Conservation (phyloP, 192 early-diverging fungal genomes). For the Umbelopsis ramanniana region DNA sequence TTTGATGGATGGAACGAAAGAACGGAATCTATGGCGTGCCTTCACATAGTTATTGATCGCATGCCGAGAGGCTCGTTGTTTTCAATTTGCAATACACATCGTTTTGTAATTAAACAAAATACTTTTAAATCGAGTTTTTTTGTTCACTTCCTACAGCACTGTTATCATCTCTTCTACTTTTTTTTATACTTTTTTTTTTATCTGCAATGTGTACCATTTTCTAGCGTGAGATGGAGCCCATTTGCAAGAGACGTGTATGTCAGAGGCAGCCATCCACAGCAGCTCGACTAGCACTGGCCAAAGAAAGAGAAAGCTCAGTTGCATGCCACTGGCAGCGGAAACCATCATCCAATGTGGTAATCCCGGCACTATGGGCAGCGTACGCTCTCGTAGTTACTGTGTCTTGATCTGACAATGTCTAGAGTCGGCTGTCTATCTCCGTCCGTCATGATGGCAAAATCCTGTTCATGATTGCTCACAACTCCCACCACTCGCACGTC, state of each 20-base stretch:
- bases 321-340: too few relatives aligned
- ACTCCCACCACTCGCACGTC: too few relatives aligned
- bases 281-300: too few relatives aligned
- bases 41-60: slow-evolving; percentile 12
- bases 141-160: slow-evolving; percentile 11
- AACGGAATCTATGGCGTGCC: slow-evolving; percentile 17
- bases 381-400: too few relatives aligned
- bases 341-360: too few relatives aligned
- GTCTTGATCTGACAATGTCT: too few relatives aligned
- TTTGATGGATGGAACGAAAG: slow-evolving; percentile 10
- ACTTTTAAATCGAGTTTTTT: slow-evolving; percentile 8
- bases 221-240: slow-evolving; percentile 13
- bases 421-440: too few relatives aligned
- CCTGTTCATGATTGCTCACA: too few relatives aligned
- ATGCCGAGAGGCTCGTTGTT: slow-evolving; percentile 18
- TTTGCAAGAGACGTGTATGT: slow-evolving; percentile 6
- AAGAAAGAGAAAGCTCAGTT: too few relatives aligned
- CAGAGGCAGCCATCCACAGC: neutral
- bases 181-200: neutral
- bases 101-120: slow-evolving; percentile 24
- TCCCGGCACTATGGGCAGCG: too few relatives aligned
- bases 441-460: too few relatives aligned
- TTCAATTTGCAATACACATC: slow-evolving; percentile 18
- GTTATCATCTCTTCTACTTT: slow-evolving; percentile 1
- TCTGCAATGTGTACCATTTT: neutral